Evolutionary conservation across 257 asterid genomes (phyloP), one percentile per base, ranked within the genome.

Genomic region (Paraleonurus japonicus): DNA sequence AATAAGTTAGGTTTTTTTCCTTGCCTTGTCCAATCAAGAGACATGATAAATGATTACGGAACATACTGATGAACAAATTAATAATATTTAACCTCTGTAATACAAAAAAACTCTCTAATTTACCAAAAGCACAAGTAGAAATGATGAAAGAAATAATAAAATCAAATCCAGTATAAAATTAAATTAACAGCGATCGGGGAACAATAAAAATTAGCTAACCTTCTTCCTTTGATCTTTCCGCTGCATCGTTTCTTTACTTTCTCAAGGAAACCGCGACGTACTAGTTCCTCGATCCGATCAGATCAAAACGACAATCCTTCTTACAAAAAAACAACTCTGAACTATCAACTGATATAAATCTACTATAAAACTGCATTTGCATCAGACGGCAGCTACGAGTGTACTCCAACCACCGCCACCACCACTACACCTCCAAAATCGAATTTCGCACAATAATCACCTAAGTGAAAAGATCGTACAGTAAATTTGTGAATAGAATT

Each of bases 221-320:
- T 87, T 90, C 72, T 82, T 90, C 50, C 84, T 82, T 65, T 78
- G 92, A 87, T 85, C 92, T 74, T 90, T 96, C 76, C 71, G 85
- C 84, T 67, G 82, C 92, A 86, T 90, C 85, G 69, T 76, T 54
- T 48, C 54, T 61, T 23, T 51, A 5, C 67, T 78, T 24, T 55
- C 61, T 16, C 20, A 72, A 65, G 43, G 17, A n/a, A 68, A 39
- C 48, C 33, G 61, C 75, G 74, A 26, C 76, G 73, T 71, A 53
- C 58, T 16, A 67, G 22, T 26, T 68, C 81, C 69, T 74, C 73
- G 80, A 76, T 74, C 84, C 60, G 74, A 81, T 82, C 86, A 57
- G 74, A 78, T 53, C 74, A 60, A 71, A 72, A 9, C 77, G n/a
- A 45, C 54, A 48, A 71, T 43, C 53, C 22, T 37, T n/a, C 41